Percentiles rank a stretch among this genome's conserved stretches.
These are phyloP conservation scores for Gamsiella multidivaricata DNA, from an alignment of 192 early-diverging fungal species.

Conservation along the genomic window DNA sequence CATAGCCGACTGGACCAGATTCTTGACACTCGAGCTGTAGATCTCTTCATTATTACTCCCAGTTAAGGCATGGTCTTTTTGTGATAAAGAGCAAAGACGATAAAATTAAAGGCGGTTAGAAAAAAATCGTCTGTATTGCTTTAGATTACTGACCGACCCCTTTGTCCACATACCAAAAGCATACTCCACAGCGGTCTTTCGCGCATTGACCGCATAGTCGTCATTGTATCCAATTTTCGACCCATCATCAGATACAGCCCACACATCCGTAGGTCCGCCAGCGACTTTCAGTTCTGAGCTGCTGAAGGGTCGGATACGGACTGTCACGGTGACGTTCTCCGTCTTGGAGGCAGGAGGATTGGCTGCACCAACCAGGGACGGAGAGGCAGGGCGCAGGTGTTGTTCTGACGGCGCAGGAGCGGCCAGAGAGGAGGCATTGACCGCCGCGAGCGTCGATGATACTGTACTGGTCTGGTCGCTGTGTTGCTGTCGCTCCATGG, in stretches of 20 bases:
- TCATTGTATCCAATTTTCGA: slow-evolving; percentile 35
- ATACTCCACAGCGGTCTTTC: slow-evolving; percentile 51
- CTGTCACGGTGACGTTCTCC: slow-evolving; percentile 75
- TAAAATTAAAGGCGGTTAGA: neutral
- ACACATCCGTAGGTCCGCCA: slow-evolving; percentile 58
- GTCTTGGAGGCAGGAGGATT: slow-evolving; percentile 11
- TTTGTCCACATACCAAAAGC: slow-evolving; percentile 41
- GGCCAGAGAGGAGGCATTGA: slow-evolving; percentile 2
- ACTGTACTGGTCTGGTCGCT: neutral
- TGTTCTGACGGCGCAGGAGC: neutral
- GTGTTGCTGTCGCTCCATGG: neutral
- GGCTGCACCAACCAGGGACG: neutral
- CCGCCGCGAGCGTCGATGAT: too few relatives aligned
- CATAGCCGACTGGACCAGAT: slow-evolving; percentile 73
- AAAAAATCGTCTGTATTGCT: too few relatives aligned
- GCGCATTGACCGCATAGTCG: slow-evolving; percentile 37
- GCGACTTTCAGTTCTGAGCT: slow-evolving; percentile 63
- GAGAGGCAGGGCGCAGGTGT: slow-evolving; percentile 13
- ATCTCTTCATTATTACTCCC: slow-evolving; percentile 56
- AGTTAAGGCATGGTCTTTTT: slow-evolving; percentile 38
- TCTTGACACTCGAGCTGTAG: slow-evolving; percentile 52
- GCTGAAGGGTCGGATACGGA: slow-evolving; percentile 78
- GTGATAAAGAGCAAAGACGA: neutral
- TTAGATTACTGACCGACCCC: too few relatives aligned
- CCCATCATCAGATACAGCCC: slow-evolving; percentile 47